Conservation (phyloP, 768 basidiomycete genomes). For the Guyanaporus albipodus region DNA sequence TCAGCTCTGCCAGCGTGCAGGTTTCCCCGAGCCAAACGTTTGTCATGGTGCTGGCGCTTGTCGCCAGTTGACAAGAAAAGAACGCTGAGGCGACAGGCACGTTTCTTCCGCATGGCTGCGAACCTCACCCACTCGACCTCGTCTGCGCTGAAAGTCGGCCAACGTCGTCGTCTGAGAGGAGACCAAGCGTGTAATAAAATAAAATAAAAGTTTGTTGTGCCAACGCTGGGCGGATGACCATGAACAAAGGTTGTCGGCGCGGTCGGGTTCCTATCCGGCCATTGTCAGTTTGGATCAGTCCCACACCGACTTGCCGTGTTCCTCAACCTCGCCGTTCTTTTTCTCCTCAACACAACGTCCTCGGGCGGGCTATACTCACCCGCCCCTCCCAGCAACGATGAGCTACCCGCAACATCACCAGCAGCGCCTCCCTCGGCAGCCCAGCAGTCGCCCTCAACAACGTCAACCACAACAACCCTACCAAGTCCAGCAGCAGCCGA, state of each 20-base stretch:
- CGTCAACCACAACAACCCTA: constrained; percentile 24
- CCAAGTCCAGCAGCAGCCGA: constrained; percentile 8
- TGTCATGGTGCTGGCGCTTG: background rate
- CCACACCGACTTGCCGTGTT: constrained; percentile 4
- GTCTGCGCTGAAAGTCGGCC: background rate
- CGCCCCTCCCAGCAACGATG: constrained; percentile 13
- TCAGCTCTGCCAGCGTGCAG: constrained; percentile 1
- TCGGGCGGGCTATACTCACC: constrained; percentile 2
- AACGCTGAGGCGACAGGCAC: background rate
- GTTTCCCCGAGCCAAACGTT: background rate
- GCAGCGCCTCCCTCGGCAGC: constrained; percentile 29
- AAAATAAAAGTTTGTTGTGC: background rate
- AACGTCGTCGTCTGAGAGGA: background rate
- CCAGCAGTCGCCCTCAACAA: constrained; percentile 32
- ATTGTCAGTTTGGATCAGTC: background rate
- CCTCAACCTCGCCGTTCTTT: constrained; percentile 19
- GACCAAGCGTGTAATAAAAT: background rate
- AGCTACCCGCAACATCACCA: constrained; percentile 43
- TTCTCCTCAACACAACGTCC: background rate
- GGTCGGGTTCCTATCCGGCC: constrained; percentile 5
- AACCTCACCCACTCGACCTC: background rate
- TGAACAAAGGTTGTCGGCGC: background rate
- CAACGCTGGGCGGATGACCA: constrained; percentile 14
- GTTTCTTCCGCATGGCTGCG: constrained; percentile 11
- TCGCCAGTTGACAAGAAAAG: background rate